Evolutionary conservation across 495 filamentous ascomycete species (phyloP).

Genomic region (Xylaria longipes): DNA sequence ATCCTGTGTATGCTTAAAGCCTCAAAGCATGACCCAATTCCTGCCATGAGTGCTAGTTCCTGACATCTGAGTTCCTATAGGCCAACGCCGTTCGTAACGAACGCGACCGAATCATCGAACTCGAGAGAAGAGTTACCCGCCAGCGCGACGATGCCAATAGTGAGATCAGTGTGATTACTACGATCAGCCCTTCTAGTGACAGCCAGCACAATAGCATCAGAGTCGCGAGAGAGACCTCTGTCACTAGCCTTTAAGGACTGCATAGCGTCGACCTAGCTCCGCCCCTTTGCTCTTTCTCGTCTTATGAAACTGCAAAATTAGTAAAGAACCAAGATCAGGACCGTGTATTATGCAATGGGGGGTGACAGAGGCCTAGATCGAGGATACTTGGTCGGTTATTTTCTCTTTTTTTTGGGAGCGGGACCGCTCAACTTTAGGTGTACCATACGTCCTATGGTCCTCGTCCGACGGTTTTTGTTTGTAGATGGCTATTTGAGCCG

Average conservation of each 20-base stretch:
- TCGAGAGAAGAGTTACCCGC: conserved; percentile 36
- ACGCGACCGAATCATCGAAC: conserved; percentile 74
- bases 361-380: not conserved
- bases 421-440: not conserved
- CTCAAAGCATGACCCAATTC: not conserved
- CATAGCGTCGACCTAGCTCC: not conserved
- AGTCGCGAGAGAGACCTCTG: not conserved
- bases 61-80: not conserved
- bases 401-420: not conserved
- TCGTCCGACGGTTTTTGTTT: not conserved
- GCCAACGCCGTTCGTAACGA: conserved; percentile 79
- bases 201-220: conserved; percentile 25
- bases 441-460: not conserved
- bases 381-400: not conserved
- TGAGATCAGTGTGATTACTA: conserved; percentile 34
- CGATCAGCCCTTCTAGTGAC: conserved; percentile 17
- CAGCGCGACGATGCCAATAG: conserved; percentile 35
- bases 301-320: not conserved
- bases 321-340: not conserved
- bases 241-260: not conserved
- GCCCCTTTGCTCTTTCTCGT: not conserved
- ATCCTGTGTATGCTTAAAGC: not conserved
- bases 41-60: not conserved
- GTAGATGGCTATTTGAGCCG: not conserved
- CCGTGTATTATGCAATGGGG: not conserved